A percentile compares a stretch with the other conserved stretches of the same genome.
These are phyloP conservation scores for Trichoderma gracile DNA, from an alignment of 2,329 filamentous ascomycete species.

Conservation along the genomic window DNA sequence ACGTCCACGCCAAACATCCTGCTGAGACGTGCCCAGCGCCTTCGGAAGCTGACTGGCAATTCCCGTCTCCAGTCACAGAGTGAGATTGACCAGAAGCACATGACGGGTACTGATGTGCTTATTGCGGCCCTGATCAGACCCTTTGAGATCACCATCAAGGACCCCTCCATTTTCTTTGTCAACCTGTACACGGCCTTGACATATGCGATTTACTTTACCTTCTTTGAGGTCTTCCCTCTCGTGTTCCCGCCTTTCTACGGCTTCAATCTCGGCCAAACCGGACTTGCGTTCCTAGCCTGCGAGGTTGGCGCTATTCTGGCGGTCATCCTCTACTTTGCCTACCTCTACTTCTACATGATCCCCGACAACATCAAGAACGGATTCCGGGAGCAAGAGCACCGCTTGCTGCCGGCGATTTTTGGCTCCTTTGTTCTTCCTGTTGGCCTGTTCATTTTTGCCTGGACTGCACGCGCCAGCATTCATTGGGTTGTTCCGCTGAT, in stretches of 20 bases:
- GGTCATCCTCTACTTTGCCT: slow-evolving; percentile 7
- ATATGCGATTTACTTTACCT: slow-evolving; percentile 39
- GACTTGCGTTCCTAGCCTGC: slow-evolving; percentile 4
- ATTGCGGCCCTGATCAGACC: slow-evolving; percentile 33
- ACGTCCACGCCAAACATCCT: slow-evolving; percentile 57
- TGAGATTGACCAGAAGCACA: slow-evolving; percentile 31
- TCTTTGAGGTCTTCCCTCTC: slow-evolving; percentile 11
- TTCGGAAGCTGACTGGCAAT: slow-evolving; percentile 41
- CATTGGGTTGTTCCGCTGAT: slow-evolving; percentile 9
- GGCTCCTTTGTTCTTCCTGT: slow-evolving; percentile 3
- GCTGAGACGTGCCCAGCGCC: slow-evolving; percentile 54
- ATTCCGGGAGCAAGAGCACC: slow-evolving; percentile 7
- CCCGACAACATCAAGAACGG: slow-evolving; percentile 2
- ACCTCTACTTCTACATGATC: slow-evolving; percentile 10
- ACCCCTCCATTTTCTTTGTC: slow-evolving; percentile 39
- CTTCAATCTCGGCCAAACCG: slow-evolving; percentile 9
- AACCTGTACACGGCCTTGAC: slow-evolving; percentile 46
- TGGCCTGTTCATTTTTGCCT: slow-evolving; percentile 9
- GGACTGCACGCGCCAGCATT: slow-evolving; percentile 5
- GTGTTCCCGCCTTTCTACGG: slow-evolving; percentile 6
- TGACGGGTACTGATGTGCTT: slow-evolving; percentile 28
- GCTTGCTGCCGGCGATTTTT: background rate
- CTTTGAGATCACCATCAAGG: slow-evolving; percentile 38
- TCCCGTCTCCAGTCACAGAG: slow-evolving; percentile 27
- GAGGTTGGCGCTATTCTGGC: background rate